These are phyloP conservation scores for Friedmanniomyces simplex DNA, from an alignment of 495 filamentous ascomycete genomes.

Conservation along the genomic window DNA sequence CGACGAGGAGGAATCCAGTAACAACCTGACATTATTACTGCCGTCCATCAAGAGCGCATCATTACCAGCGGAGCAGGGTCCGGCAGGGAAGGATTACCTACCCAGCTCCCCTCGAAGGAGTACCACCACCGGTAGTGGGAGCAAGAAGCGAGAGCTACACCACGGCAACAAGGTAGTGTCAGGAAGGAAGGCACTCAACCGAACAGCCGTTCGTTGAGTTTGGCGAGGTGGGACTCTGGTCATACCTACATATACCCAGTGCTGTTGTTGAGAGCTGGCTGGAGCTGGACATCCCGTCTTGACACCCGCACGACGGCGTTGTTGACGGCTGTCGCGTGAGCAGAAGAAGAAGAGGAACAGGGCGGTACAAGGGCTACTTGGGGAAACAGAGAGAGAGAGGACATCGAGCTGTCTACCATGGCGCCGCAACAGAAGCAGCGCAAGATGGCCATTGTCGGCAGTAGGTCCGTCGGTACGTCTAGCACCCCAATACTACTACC, in stretches of 20 bases:
- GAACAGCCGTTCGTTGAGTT: not conserved
- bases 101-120: not conserved
- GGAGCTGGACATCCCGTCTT: too few relatives aligned
- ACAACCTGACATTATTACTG: not conserved
- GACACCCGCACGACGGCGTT: not conserved
- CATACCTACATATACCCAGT: not conserved
- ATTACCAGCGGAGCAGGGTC: not conserved
- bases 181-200: not conserved
- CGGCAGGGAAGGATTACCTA: not conserved
- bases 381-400: too few relatives aligned
- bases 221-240: not conserved
- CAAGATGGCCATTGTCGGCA: constrained; percentile 97
- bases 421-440: constrained; percentile 80
- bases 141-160: not conserved
- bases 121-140: too few relatives aligned
- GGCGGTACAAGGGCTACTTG: not conserved
- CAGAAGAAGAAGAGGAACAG: not conserved
- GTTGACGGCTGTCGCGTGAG: not conserved
- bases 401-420: constrained; percentile 39
- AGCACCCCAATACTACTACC: too few relatives aligned
- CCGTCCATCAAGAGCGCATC: not conserved
- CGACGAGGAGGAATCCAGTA: not conserved
- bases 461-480: constrained; percentile 82
- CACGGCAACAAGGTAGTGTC: not conserved
- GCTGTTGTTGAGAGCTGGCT: too few relatives aligned